These are phyloP conservation scores for Epithemia pelagica DNA, from an alignment of 108 stramenopile species.

Conservation along the genomic window DNA sequence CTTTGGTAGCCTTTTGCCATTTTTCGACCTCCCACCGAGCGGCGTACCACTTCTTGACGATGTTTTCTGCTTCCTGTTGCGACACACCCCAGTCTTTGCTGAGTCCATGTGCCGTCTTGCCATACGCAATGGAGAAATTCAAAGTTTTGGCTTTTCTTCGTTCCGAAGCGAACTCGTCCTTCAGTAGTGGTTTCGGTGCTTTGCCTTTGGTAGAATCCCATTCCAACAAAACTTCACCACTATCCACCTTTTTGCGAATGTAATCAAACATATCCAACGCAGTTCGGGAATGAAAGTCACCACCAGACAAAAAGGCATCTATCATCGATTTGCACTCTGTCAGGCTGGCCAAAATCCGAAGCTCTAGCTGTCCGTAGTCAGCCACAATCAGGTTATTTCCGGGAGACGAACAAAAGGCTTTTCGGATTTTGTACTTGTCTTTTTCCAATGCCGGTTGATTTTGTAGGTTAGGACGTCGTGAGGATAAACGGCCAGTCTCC, in stretches of 20 bases:
- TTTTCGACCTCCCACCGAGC: constrained; percentile 91
- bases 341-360: constrained; percentile 94
- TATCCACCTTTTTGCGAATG: constrained; percentile 86
- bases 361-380: constrained; percentile 98
- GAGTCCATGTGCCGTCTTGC: constrained; percentile 97
- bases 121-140: constrained; percentile 99
- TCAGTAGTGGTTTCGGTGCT: constrained; percentile 90
- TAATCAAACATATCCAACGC: constrained; percentile 98
- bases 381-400: constrained; percentile 95
- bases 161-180: constrained; percentile 96
- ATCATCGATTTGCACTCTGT: constrained; percentile 96
- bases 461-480: constrained; percentile 95
- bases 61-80: constrained; percentile 83
- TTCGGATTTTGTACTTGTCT: constrained; percentile 87
- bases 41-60: constrained; percentile 93
- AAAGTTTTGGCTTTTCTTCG: constrained; percentile 97
- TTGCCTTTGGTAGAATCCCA: constrained; percentile 94
- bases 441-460: constrained; percentile 99
- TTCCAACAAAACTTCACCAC: constrained; percentile 93
- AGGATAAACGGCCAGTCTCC: constrained; percentile 95
- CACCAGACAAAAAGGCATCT: constrained; percentile 92
- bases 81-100: constrained; percentile 95
- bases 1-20: constrained; percentile 89
- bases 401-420: constrained; percentile 88
- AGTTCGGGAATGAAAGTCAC: constrained; percentile 97